Conservation (phyloP, 257 asterid genomes). For the Rauvolfia tetraphylla region DNA sequence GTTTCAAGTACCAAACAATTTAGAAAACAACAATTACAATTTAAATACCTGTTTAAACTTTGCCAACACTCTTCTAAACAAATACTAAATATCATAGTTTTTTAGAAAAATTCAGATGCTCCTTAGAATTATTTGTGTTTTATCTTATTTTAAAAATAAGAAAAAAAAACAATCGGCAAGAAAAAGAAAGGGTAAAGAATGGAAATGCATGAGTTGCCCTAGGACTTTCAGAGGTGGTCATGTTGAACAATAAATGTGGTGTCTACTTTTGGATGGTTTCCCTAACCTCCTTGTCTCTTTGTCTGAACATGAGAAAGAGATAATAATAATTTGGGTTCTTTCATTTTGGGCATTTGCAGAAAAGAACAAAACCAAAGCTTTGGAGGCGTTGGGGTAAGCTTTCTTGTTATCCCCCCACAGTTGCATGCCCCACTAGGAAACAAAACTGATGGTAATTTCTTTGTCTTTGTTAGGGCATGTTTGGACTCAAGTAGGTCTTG, state of each 20-base stretch:
- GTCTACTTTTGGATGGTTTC: slow-evolving; percentile 23
- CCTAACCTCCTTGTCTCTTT: slow-evolving; percentile 20
- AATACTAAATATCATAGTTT: no score
- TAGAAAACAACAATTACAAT: no score
- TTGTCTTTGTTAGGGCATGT: slow-evolving; percentile 76
- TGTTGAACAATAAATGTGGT: slow-evolving; percentile 19
- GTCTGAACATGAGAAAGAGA: slow-evolving; percentile 16
- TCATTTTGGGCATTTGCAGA: slow-evolving; percentile 17
- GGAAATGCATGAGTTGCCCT: neutral
- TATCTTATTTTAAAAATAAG: no score
- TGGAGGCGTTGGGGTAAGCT: slow-evolving; percentile 11
- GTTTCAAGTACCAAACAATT: no score
- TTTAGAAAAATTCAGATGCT: no score
- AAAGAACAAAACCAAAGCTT: slow-evolving; percentile 21
- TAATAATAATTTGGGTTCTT: slow-evolving; percentile 11
- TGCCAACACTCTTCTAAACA: no score
- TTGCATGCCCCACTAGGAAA: slow-evolving; percentile 26
- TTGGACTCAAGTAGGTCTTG: slow-evolving; percentile 45
- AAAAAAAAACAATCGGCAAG: neutral
- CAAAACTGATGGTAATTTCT: slow-evolving; percentile 58
- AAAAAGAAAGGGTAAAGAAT: neutral
- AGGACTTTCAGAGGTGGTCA: slow-evolving; percentile 2
- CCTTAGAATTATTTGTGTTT: no score
- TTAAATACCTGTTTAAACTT: no score
- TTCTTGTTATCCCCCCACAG: slow-evolving; percentile 19